Evolutionary conservation across 2,329 filamentous ascomycete genomes (phyloP).

Genomic region (Fusarium marasasianum): DNA sequence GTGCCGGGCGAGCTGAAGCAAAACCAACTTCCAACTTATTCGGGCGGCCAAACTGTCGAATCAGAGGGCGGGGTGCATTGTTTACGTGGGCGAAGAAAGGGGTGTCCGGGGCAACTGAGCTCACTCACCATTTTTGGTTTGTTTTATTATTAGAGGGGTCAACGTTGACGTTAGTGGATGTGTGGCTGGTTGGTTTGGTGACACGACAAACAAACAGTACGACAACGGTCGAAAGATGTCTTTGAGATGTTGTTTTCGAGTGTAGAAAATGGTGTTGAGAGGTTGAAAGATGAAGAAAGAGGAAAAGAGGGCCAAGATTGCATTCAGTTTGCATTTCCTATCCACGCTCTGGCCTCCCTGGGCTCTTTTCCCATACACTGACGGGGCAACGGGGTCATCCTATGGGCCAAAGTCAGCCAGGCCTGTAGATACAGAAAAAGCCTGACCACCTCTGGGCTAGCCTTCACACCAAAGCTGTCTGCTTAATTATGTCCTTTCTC

Average conservation of each 20-base stretch:
- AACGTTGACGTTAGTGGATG: conserved; percentile 1
- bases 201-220: conserved; percentile 9
- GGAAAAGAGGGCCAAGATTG: conserved; percentile 36
- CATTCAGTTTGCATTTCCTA: conserved; percentile 38
- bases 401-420: conserved; percentile 27
- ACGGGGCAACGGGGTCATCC: conserved; percentile 43
- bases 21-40: conserved; percentile 38
- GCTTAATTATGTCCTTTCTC: not conserved
- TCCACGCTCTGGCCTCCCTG: conserved; percentile 39
- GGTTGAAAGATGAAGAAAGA: conserved; percentile 38
- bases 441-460: accelerated
- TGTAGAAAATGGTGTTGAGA: conserved; percentile 34
- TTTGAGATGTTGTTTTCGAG: conserved; percentile 14
- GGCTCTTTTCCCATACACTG: conserved; percentile 43
- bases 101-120: conserved; percentile 48
- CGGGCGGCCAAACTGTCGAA: conserved; percentile 43
- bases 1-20: conserved; percentile 31
- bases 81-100: conserved; percentile 43
- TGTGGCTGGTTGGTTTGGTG: conserved; percentile 30
- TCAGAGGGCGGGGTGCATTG: conserved; percentile 49
- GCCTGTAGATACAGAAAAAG: conserved; percentile 1
- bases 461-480: not conserved
- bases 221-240: not conserved
- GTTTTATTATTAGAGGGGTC: conserved; percentile 26
- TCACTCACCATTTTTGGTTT: conserved; percentile 52